Evolutionary conservation across 129 eudicot species (phyloP).

Genomic region (Sambucus nigra): DNA sequence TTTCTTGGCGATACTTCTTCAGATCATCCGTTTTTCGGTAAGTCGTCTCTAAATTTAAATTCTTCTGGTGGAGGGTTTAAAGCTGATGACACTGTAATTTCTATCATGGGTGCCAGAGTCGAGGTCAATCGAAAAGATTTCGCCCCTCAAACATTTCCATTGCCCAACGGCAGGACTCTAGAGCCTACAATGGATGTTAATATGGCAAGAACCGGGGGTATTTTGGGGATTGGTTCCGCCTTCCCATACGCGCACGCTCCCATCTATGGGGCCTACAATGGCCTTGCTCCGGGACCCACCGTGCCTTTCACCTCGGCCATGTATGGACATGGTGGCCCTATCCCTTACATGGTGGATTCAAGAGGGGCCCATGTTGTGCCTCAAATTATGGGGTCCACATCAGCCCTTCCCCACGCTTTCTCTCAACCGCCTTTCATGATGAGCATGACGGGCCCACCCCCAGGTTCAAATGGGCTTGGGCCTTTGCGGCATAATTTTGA

Average conservation of each 20-base stretch:
- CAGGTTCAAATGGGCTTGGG: constrained; percentile 41
- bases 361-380: constrained; percentile 59
- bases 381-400: constrained; percentile 38
- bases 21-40: constrained; percentile 24
- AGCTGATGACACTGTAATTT: constrained; percentile 47
- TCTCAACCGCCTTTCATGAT: constrained; percentile 43
- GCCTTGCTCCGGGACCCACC: constrained; percentile 33
- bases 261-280: constrained; percentile 47
- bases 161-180: constrained; percentile 29
- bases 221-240: constrained; percentile 34
- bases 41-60: constrained; percentile 31
- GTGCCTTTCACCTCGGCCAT: constrained; percentile 24
- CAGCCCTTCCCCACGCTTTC: constrained; percentile 26
- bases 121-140: constrained; percentile 35
- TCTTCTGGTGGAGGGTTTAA: constrained; percentile 25
- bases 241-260: constrained; percentile 34
- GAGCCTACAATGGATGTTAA: constrained; percentile 30
- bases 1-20: constrained; percentile 31
- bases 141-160: constrained; percentile 18
- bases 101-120: constrained; percentile 57
- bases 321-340: constrained; percentile 47
- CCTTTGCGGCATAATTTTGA: constrained; percentile 37
- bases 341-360: constrained; percentile 60
- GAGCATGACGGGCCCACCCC: constrained; percentile 34
- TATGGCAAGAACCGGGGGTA: constrained; percentile 27